phyloP scores from a whole-genome alignment of 2,329 filamentous ascomycete species.

The Mycosphaerella sp. region DNA sequence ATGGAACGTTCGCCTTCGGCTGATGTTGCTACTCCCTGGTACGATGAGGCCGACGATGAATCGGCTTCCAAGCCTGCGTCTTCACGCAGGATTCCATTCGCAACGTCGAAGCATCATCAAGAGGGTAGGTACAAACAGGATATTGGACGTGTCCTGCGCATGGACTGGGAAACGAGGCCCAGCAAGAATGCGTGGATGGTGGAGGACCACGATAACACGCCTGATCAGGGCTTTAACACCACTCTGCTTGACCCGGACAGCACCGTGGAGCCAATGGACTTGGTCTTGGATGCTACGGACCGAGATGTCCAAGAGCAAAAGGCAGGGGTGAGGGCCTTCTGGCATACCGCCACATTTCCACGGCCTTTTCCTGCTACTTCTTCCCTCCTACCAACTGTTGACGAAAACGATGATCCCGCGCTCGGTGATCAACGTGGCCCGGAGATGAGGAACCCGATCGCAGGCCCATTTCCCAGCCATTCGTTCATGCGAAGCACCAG shows the following conservation, averaged over 20 bases:
- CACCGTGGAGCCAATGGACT: neutral
- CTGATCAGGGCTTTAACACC: neutral
- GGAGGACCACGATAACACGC: neutral
- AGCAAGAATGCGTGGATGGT: neutral
- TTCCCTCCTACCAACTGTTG: neutral
- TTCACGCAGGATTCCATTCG: conserved; percentile 11
- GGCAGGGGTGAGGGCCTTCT: neutral
- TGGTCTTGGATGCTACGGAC: neutral
- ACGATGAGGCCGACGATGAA: conserved; percentile 1
- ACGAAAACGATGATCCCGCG: neutral
- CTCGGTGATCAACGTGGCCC: neutral
- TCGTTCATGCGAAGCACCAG: conserved; percentile 17
- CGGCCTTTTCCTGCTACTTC: neutral
- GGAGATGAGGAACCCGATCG: conserved; percentile 17
- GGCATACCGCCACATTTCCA: neutral
- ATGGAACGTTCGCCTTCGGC: conserved; percentile 22
- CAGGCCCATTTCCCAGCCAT: conserved; percentile 24
- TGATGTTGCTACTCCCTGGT: conserved; percentile 6
- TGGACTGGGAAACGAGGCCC: neutral
- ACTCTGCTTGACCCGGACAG: neutral
- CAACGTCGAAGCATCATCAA: conserved; percentile 45
- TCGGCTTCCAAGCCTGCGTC: conserved; percentile 9
- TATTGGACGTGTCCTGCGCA: neutral
- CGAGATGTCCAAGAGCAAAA: neutral
- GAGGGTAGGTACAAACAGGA: conserved; percentile 42